A percentile compares a stretch with the other conserved stretches of the same genome.
phyloP scores from a whole-genome alignment of 352 stramenopile species.

The Globisporangium carolinianum region DNA sequence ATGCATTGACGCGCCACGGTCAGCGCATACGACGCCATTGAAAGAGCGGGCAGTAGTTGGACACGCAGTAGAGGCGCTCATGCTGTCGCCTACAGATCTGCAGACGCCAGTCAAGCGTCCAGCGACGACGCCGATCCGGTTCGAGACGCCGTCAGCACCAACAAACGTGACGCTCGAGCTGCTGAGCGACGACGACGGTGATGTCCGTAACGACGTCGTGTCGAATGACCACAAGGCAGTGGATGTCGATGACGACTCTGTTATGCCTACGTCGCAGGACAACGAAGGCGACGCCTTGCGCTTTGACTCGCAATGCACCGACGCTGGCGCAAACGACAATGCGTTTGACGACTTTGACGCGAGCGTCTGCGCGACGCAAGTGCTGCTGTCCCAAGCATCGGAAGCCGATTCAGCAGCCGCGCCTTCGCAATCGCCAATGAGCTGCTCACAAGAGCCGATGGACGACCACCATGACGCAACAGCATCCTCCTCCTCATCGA shows the following conservation, averaged over 20 bases:
- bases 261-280: neutral
- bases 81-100: neutral
- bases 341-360: neutral
- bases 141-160: conserved; percentile 9
- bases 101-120: conserved; percentile 4
- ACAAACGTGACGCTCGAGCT: conserved; percentile 10
- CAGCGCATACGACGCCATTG: conserved; percentile 11
- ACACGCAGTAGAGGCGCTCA: neutral
- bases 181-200: conserved; percentile 5
- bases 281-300: too few species aligned
- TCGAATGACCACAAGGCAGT: too few species aligned
- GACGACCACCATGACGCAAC: neutral
- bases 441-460: conserved; percentile 13
- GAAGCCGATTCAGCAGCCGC: neutral
- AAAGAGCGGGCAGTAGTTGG: conserved; percentile 3
- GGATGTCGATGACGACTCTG: too few species aligned
- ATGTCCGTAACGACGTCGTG: neutral
- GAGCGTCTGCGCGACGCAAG: conserved; percentile 2
- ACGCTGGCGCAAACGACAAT: neutral
- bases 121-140: conserved; percentile 2
- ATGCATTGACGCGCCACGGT: conserved; percentile 5
- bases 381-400: conserved; percentile 11
- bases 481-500: conserved; percentile 10
- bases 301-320: neutral
- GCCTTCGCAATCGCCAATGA: neutral